These are phyloP conservation scores for Pyrrhoderma noxium DNA, from an alignment of 1,284 basidiomycete genomes.

Conservation along the genomic window DNA sequence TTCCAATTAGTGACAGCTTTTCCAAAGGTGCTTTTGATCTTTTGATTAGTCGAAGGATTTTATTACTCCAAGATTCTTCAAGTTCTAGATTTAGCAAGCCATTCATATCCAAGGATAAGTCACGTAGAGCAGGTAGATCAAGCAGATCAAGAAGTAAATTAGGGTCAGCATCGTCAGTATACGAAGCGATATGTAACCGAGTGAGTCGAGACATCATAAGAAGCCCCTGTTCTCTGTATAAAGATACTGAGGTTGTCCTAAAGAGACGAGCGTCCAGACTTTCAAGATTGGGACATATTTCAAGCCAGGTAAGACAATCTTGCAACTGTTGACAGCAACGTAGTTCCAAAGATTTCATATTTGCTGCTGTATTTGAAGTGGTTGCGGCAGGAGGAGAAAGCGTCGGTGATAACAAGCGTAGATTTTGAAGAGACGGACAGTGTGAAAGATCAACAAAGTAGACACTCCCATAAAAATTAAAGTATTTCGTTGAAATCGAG, in stretches of 20 bases:
- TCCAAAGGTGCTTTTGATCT: conserved; percentile 2
- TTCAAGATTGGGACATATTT: conserved; percentile 12
- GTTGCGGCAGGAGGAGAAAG: conserved; percentile 4
- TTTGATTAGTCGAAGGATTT: conserved; percentile 3
- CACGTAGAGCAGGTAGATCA: conserved; percentile 2
- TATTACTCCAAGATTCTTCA: conserved; percentile 7
- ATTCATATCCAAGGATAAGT: conserved; percentile 12
- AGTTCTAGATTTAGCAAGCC: conserved; percentile 3
- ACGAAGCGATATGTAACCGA: conserved; percentile 7
- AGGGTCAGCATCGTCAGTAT: conserved; percentile 12
- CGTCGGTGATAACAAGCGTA: conserved; percentile 10
- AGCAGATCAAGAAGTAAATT: conserved; percentile 10
- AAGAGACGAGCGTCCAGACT: conserved; percentile 8
- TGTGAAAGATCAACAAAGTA: conserved; percentile 7
- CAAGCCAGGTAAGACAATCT: conserved; percentile 12
- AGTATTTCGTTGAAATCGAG: conserved; percentile 14
- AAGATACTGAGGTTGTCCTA: conserved; percentile 1
- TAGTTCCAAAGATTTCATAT: conserved; percentile 10
- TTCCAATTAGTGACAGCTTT: conserved; percentile 2
- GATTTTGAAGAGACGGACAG: conserved; percentile 9
- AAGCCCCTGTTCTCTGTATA: conserved; percentile 1
- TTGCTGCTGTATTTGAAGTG: not conserved
- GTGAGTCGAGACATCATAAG: not conserved
- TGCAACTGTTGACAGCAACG: conserved; percentile 8
- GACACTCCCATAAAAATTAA: conserved; percentile 13